A percentile compares a stretch with the other conserved stretches of the same genome.
Evolutionary conservation across 2,329 filamentous ascomycete genomes (phyloP).

Genomic region (Epichloe sylvatica): DNA sequence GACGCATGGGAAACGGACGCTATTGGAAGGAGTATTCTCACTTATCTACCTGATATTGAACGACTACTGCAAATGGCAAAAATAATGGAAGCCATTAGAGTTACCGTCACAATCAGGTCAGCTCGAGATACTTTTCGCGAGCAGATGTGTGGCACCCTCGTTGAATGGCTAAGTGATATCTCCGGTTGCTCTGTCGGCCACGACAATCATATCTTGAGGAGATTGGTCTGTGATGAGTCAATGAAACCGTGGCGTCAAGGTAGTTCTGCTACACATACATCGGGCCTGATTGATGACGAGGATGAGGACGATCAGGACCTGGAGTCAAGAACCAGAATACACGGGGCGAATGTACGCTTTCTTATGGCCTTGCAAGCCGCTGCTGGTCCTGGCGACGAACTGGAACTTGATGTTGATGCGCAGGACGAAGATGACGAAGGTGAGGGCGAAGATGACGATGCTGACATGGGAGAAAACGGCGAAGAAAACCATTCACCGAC

Average conservation of each 20-base stretch:
- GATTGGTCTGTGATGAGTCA: slow-evolving; percentile 79
- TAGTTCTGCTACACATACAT: slow-evolving; percentile 64
- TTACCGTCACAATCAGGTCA: slow-evolving; percentile 89
- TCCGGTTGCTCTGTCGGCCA: slow-evolving; percentile 72
- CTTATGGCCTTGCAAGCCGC: slow-evolving; percentile 24
- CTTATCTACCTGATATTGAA: slow-evolving; percentile 57
- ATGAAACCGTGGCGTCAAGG: slow-evolving; percentile 78
- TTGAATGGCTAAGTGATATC: slow-evolving; percentile 92
- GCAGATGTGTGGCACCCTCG: slow-evolving; percentile 95
- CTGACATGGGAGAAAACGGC: slow-evolving; percentile 30
- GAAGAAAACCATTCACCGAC: slow-evolving; percentile 21
- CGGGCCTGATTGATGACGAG: slow-evolving; percentile 27
- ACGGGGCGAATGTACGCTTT: slow-evolving; percentile 23
- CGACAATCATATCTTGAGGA: slow-evolving; percentile 65
- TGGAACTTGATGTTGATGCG: slow-evolving; percentile 18
- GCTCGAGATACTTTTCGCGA: slow-evolving; percentile 91
- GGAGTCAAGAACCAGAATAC: slow-evolving; percentile 19
- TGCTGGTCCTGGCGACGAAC: slow-evolving; percentile 14
- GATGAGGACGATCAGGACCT: slow-evolving; percentile 36
- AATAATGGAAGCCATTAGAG: slow-evolving; percentile 86
- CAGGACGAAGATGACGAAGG: slow-evolving; percentile 34
- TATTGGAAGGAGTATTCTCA: slow-evolving; percentile 73
- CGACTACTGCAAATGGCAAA: slow-evolving; percentile 64
- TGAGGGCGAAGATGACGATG: slow-evolving; percentile 47
- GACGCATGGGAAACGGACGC: slow-evolving; percentile 83